Percentiles rank a stretch among this genome's conserved stretches.
phyloP scores from a whole-genome alignment of 106 monocot species.

The Narthecium ossifragum region DNA sequence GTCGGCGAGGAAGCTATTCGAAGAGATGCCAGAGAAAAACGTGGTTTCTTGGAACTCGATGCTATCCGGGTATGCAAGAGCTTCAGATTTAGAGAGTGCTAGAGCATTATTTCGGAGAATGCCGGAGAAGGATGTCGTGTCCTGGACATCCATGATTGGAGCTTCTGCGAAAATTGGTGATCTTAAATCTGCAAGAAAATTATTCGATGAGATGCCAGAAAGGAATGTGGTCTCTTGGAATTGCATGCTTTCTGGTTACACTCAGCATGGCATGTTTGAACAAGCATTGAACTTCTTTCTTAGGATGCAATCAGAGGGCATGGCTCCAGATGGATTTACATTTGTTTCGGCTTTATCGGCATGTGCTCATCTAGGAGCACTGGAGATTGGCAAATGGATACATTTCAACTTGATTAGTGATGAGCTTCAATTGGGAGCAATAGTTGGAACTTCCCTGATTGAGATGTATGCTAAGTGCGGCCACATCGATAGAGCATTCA shows the following conservation, averaged over 20 bases:
- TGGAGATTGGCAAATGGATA: constrained; percentile 37
- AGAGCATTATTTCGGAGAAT: constrained; percentile 23
- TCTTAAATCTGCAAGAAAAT: constrained; percentile 11
- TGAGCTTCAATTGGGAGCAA: constrained; percentile 10
- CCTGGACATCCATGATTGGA: constrained; percentile 36
- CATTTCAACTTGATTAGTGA: constrained; percentile 9
- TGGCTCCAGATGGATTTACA: constrained; percentile 26
- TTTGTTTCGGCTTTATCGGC: constrained; percentile 30
- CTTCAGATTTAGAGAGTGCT: no score
- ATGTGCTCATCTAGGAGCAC: constrained; percentile 35
- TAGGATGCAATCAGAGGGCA: constrained; percentile 28
- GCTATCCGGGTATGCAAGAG: no score
- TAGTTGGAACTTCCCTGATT: constrained; percentile 37
- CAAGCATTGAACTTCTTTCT: constrained; percentile 36
- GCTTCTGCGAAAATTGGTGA: constrained; percentile 41
- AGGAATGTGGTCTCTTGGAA: constrained; percentile 35
- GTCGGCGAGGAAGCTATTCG: constrained; percentile 18
- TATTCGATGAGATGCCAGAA: constrained; percentile 32
- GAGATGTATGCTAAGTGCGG: constrained; percentile 60
- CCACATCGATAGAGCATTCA: constrained; percentile 12
- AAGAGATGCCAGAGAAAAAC: no score
- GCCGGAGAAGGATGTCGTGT: constrained; percentile 5
- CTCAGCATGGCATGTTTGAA: constrained; percentile 40
- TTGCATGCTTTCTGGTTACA: constrained; percentile 43
- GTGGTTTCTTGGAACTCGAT: constrained; percentile 31